A percentile compares a stretch with the other conserved stretches of the same genome.
Evolutionary conservation across 306 rosid species (phyloP).

Genomic region (Dryas drummondii): DNA sequence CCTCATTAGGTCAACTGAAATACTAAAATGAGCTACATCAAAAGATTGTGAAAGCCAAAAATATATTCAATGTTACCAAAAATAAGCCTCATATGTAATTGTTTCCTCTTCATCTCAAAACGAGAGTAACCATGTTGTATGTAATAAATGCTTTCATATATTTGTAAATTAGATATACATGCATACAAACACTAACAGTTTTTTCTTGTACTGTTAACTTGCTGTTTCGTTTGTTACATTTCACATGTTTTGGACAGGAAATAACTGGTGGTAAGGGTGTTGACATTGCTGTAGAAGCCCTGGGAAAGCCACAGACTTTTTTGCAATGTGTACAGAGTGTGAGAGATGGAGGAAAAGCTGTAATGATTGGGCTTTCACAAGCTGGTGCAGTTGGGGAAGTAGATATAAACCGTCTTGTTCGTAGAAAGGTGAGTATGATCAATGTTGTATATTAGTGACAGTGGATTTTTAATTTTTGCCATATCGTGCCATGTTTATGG

Average conservation of each 20-base stretch:
- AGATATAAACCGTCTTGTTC: conserved; percentile 92
- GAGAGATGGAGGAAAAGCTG: conserved; percentile 96
- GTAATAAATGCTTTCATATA: background rate
- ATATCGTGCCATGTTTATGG: background rate
- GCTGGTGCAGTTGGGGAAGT: conserved; percentile 80
- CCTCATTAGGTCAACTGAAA: too few relatives aligned
- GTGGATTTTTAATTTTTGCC: conserved; percentile 6
- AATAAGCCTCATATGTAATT: too few relatives aligned
- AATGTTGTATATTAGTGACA: background rate
- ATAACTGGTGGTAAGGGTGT: conserved; percentile 91
- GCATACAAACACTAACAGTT: background rate
- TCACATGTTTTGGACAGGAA: conserved; percentile 56
- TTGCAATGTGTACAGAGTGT: conserved; percentile 78
- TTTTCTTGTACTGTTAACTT: conserved; percentile 10
- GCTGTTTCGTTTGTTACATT: conserved; percentile 11
- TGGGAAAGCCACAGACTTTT: conserved; percentile 86
- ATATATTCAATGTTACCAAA: too few relatives aligned
- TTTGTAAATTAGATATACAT: background rate
- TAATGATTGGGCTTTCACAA: conserved; percentile 83
- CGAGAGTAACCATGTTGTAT: background rate
- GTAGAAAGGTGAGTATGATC: conserved; percentile 65
- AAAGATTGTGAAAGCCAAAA: too few relatives aligned
- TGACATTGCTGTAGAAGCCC: conserved; percentile 93
- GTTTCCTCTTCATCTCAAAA: background rate
- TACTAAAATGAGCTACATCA: too few relatives aligned